phyloP scores from a whole-genome alignment of 768 basidiomycete species.

The Phaffia australis region DNA sequence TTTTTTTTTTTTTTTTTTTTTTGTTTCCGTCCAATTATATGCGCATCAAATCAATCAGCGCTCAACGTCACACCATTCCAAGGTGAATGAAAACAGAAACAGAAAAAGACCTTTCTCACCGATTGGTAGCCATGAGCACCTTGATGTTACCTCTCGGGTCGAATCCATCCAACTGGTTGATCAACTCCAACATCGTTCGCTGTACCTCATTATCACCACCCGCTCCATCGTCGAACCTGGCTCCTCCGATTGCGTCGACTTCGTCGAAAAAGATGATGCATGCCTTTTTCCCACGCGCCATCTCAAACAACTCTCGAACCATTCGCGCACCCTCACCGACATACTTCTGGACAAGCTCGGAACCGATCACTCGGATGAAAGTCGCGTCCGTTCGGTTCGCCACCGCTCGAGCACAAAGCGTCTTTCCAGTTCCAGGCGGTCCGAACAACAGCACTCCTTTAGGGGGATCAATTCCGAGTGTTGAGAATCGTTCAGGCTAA shows the following conservation, averaged over 20 bases:
- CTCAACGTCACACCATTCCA: no score
- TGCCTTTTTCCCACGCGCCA: slow-evolving; percentile 97
- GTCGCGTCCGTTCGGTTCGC: slow-evolving; percentile 98
- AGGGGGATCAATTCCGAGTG: slow-evolving; percentile 95
- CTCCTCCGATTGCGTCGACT: slow-evolving; percentile 95
- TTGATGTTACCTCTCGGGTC: slow-evolving; percentile 99
- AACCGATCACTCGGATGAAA: slow-evolving; percentile 97
- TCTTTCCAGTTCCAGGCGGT: slow-evolving; percentile 96
- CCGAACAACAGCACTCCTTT: slow-evolving; percentile 95
- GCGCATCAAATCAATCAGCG: no score
- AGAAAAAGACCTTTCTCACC: slow-evolving; percentile 43
- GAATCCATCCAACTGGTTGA: slow-evolving; percentile 97
- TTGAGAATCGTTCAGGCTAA: slow-evolving; percentile 97
- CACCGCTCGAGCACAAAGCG: slow-evolving; percentile 92
- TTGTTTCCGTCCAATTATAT: neutral
- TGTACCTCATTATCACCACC: slow-evolving; percentile 99
- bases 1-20: neutral
- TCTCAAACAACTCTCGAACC: slow-evolving; percentile 97
- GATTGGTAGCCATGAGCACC: slow-evolving; percentile 97
- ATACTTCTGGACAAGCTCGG: slow-evolving; percentile 99
- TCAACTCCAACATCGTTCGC: slow-evolving; percentile 96
- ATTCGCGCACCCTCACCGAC: slow-evolving; percentile 98
- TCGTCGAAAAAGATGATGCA: slow-evolving; percentile 99
- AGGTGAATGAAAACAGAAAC: slow-evolving; percentile 4
- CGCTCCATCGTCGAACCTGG: slow-evolving; percentile 94